Evolutionary conservation across 1,284 basidiomycete genomes (phyloP).

Genomic region (Coniferiporia sulphurascens): DNA sequence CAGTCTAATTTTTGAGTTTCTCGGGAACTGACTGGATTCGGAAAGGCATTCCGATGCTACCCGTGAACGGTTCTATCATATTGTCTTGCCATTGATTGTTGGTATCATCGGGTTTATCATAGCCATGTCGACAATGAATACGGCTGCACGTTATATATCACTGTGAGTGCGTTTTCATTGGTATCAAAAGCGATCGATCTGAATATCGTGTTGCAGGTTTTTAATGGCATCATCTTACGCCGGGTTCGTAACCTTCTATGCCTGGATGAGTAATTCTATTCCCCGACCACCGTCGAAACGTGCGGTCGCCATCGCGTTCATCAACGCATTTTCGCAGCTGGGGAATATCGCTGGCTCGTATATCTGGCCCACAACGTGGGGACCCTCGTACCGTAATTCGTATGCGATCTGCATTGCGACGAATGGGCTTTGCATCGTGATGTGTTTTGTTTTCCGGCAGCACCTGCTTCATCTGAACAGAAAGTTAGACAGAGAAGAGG

Average conservation of each 20-base stretch:
- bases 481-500: slow-evolving; percentile 39
- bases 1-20: not conserved
- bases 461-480: slow-evolving; percentile 47
- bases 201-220: slow-evolving; percentile 41
- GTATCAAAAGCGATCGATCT: not conserved
- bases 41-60: slow-evolving; percentile 65
- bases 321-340: slow-evolving; percentile 69
- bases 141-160: slow-evolving; percentile 62
- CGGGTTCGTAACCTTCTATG: slow-evolving; percentile 62
- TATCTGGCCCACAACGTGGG: slow-evolving; percentile 39
- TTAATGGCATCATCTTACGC: slow-evolving; percentile 73
- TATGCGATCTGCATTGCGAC: slow-evolving; percentile 39
- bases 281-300: slow-evolving; percentile 66
- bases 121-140: slow-evolving; percentile 65
- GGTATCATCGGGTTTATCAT: slow-evolving; percentile 74
- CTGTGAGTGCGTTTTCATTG: slow-evolving; percentile 37
- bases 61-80: slow-evolving; percentile 65
- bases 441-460: slow-evolving; percentile 50
- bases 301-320: slow-evolving; percentile 70
- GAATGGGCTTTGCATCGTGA: slow-evolving; percentile 40
- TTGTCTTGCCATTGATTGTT: slow-evolving; percentile 45
- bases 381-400: slow-evolving; percentile 37
- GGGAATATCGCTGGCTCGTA: slow-evolving; percentile 76
- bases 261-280: slow-evolving; percentile 71
- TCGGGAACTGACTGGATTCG: slow-evolving; percentile 20